Evolutionary conservation across 805 yeast species (phyloP).

Genomic region (Candida piceae): DNA sequence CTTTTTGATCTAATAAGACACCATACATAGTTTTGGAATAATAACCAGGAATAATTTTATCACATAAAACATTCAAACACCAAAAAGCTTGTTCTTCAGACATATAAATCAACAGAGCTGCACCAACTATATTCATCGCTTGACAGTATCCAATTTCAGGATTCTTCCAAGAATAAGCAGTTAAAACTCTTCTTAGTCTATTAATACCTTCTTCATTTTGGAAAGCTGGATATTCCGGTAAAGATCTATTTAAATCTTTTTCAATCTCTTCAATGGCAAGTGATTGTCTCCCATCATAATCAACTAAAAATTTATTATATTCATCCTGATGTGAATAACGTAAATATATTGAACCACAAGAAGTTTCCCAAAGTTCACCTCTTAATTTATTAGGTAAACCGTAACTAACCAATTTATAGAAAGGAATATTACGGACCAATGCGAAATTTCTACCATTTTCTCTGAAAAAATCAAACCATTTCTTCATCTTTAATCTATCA

Average conservation of each 20-base stretch:
- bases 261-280: conserved; percentile 94
- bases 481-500: conserved; percentile 79
- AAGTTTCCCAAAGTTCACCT: conserved; percentile 95
- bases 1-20: conserved; percentile 87
- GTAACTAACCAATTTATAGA: conserved; percentile 77
- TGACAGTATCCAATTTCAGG: conserved; percentile 98
- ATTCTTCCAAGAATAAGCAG: conserved; percentile 94
- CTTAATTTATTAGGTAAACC: conserved; percentile 93
- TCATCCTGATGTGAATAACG: conserved; percentile 59
- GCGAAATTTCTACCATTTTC: conserved; percentile 83
- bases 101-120: conserved; percentile 75
- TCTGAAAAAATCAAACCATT: conserved; percentile 90
- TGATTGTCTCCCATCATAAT: conserved; percentile 60
- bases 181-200: conserved; percentile 78
- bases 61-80: conserved; percentile 79
- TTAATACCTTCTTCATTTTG: conserved; percentile 82
- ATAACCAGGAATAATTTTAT: conserved; percentile 86
- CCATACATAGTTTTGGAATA: conserved; percentile 98
- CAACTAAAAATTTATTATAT: conserved; percentile 54
- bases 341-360: conserved; percentile 78
- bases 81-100: conserved; percentile 98
- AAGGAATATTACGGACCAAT: conserved; percentile 65
- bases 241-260: conserved; percentile 87
- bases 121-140: conserved; percentile 93
- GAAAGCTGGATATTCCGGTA: conserved; percentile 95